A percentile compares a stretch with the other conserved stretches of the same genome.
phyloP scores from a whole-genome alignment of 164 flowering plant species.

The Sextonia rubra region DNA sequence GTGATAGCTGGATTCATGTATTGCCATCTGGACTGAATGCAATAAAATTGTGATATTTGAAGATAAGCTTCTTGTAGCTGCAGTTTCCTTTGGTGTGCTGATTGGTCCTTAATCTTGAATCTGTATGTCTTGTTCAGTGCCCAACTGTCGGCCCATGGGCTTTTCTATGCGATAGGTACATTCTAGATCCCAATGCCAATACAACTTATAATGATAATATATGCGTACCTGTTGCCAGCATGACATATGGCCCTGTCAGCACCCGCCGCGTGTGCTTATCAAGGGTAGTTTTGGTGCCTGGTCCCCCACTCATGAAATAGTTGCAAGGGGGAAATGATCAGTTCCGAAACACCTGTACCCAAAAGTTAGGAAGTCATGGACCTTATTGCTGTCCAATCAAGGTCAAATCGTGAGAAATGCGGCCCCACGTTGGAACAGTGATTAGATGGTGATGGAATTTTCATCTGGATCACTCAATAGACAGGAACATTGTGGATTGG shows the following conservation, averaged over 20 bases:
- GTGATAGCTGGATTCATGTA: background rate
- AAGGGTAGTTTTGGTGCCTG: background rate
- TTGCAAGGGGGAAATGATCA: too few species aligned
- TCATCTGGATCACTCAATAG: too few species aligned
- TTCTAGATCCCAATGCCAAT: background rate
- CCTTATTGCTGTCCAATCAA: too few species aligned
- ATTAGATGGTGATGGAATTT: too few species aligned
- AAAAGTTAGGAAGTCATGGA: too few species aligned
- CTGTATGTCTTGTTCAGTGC: background rate
- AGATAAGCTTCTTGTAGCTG: background rate
- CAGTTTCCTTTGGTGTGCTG: too few species aligned
- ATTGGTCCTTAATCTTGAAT: background rate
- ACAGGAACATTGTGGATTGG: too few species aligned
- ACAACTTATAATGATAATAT: background rate
- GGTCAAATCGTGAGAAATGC: too few species aligned
- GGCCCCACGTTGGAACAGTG: too few species aligned
- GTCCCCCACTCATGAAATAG: background rate
- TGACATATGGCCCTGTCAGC: background rate
- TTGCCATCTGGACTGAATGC: slow-evolving; percentile 6
- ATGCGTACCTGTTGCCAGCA: background rate
- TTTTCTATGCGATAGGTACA: background rate
- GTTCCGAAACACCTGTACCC: too few species aligned
- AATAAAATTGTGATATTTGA: slow-evolving; percentile 8
- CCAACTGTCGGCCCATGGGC: background rate
- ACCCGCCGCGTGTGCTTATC: background rate